These are phyloP conservation scores for Polytrichum commune DNA, from an alignment of 225 moss, liverwort and hornwort species.

Conservation along the genomic window DNA sequence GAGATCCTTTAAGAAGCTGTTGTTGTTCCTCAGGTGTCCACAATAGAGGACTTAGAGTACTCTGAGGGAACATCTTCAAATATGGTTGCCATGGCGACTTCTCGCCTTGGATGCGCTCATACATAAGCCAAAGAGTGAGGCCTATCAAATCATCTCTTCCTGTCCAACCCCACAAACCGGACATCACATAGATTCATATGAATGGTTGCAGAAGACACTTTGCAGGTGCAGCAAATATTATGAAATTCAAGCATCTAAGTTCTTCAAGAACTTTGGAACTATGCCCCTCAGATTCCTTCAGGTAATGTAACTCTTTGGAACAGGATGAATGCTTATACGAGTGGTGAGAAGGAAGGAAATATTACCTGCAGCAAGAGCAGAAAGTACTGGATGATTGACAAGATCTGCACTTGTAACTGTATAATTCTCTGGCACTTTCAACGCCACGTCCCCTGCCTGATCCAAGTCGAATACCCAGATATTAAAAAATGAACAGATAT, in stretches of 20 bases:
- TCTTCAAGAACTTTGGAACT: neutral
- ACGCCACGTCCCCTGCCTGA: conserved; percentile 70
- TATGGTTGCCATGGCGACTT: conserved; percentile 75
- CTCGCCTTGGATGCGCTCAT: conserved; percentile 74
- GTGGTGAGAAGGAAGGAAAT: conserved; percentile 1
- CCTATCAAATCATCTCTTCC: conserved; percentile 95
- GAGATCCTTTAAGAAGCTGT: conserved; percentile 72
- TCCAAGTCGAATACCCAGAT: conserved; percentile 7
- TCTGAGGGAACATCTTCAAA: conserved; percentile 67
- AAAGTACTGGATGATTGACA: conserved; percentile 70
- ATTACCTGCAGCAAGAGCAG: conserved; percentile 76
- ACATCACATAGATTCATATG: no score
- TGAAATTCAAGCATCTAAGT: neutral
- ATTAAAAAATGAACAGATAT: no score
- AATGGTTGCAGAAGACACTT: no score
- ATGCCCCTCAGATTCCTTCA: neutral
- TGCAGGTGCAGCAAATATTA: no score
- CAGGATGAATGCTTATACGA: neutral
- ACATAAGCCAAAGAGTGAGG: conserved; percentile 95
- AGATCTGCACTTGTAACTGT: conserved; percentile 90
- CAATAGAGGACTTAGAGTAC: conserved; percentile 78
- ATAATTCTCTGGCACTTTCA: conserved; percentile 80
- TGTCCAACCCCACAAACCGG: conserved; percentile 15
- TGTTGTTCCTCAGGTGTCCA: conserved; percentile 72
- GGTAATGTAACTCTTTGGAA: no score